Conservation (phyloP, 2,329 filamentous ascomycete species). For the Plectosphaerella sp. region DNA sequence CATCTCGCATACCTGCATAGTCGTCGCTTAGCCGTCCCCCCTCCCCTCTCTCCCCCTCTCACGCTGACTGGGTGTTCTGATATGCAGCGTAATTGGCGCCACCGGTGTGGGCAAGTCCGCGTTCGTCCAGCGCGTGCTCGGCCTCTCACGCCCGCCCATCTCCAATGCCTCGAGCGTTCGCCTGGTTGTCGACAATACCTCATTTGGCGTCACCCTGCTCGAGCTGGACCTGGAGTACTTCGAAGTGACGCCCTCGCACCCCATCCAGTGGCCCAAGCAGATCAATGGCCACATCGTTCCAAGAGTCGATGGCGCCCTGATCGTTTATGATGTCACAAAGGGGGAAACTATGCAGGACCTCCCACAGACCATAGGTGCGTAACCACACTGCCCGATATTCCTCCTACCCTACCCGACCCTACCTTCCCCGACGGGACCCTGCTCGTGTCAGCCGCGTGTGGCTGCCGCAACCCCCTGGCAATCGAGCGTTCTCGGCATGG, state of each 20-base stretch:
- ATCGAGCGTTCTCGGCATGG: conserved; percentile 2
- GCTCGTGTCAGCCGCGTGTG: too few relatives aligned
- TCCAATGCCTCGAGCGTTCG: conserved; percentile 52
- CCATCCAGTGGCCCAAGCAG: conserved; percentile 63
- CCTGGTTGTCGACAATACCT: conserved; percentile 53
- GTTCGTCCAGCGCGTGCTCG: conserved; percentile 60
- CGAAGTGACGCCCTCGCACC: conserved; percentile 52
- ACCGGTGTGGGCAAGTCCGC: conserved; percentile 64
- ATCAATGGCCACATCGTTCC: conserved; percentile 68
- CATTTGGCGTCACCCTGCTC: conserved; percentile 56
- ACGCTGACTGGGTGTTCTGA: not conserved
- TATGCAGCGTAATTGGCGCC: conserved; percentile 51
- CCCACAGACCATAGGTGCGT: conserved; percentile 73
- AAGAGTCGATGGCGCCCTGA: conserved; percentile 74
- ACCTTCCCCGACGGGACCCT: too few relatives aligned
- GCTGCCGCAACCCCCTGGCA: not conserved
- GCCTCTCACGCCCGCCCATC: conserved; percentile 47
- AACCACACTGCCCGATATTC: not conserved
- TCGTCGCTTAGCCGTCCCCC: not conserved
- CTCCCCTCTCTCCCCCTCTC: not conserved
- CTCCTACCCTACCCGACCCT: not conserved
- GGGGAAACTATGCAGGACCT: conserved; percentile 70
- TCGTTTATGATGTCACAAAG: conserved; percentile 84
- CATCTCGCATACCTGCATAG: not conserved
- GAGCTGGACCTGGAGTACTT: conserved; percentile 64